Conservation (phyloP, 768 basidiomycete genomes). For the Tubosaeta brunneosetosa region DNA sequence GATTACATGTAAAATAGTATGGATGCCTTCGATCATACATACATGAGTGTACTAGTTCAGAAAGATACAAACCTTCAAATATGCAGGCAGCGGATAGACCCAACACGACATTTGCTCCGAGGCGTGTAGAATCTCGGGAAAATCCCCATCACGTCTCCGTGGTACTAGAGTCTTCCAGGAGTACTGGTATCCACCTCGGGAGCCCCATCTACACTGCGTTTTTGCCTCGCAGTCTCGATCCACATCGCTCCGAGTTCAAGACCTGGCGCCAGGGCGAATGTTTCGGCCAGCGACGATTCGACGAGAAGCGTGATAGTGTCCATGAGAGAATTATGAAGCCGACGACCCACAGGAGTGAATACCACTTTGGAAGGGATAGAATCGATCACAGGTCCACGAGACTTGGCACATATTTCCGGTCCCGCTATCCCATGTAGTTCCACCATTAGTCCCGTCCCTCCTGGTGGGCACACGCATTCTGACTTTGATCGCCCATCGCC, state of each 20-base stretch:
- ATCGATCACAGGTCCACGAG: conserved; percentile 33
- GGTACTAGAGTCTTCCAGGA: conserved; percentile 47
- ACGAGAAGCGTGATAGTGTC: conserved; percentile 61
- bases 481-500: no score
- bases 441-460: no score
- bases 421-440: no score
- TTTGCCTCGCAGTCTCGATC: conserved; percentile 56
- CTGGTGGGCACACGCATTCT: no score
- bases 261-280: conserved; percentile 39
- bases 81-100: background rate
- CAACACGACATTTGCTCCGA: background rate
- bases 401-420: conserved; percentile 34
- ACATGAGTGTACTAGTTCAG: background rate
- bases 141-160: conserved; percentile 42
- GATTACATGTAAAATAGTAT: conserved; percentile 5
- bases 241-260: conserved; percentile 64
- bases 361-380: conserved; percentile 13
- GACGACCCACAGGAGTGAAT: conserved; percentile 9
- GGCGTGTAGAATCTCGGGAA: conserved; percentile 29
- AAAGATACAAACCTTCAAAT: background rate
- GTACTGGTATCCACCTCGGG: conserved; percentile 3
- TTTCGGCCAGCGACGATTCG: conserved; percentile 39
- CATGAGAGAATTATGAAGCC: conserved; percentile 45
- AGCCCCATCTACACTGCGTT: conserved; percentile 1
- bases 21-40: background rate